phyloP scores from a whole-genome alignment of 2,329 filamentous ascomycete genomes.

The Colletotrichum brevisporum region DNA sequence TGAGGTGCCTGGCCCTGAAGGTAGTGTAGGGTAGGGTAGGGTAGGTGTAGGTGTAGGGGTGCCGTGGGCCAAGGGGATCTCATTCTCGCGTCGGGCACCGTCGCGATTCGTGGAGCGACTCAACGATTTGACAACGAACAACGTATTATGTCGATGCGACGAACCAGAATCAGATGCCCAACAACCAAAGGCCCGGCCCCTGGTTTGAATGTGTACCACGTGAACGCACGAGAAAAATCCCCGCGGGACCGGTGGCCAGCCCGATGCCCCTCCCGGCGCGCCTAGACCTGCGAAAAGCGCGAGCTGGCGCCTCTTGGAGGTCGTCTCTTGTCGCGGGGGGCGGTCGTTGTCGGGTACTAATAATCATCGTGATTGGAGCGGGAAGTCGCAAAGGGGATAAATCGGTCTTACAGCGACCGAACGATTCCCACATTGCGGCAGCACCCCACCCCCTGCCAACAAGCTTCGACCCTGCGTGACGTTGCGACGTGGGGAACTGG shows the following conservation, averaged over 20 bases:
- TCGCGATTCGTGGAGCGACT: constrained; percentile 36
- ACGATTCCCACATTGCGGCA: constrained; percentile 39
- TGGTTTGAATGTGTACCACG: constrained; percentile 19
- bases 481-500: constrained; percentile 41
- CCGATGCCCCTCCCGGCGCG: constrained; percentile 29
- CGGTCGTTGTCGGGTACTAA: constrained; percentile 33
- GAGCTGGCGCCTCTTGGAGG: constrained; percentile 17
- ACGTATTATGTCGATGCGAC: constrained; percentile 10
- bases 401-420: constrained; percentile 43
- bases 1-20: too few relatives aligned
- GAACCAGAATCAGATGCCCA: constrained; percentile 8
- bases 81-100: constrained; percentile 20
- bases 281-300: constrained; percentile 31
- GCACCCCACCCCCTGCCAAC: constrained; percentile 38
- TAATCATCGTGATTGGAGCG: constrained; percentile 39
- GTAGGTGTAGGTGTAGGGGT: too few relatives aligned
- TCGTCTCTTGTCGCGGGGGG: constrained; percentile 24
- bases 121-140: background rate
- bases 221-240: constrained; percentile 31
- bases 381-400: constrained; percentile 34
- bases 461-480: constrained; percentile 43
- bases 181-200: background rate
- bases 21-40: too few relatives aligned
- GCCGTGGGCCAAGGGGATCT: constrained; percentile 1
- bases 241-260: constrained; percentile 19